Evolutionary conservation across 179 eudicot genomes (phyloP).

Genomic region (Gypsophila paniculata): DNA sequence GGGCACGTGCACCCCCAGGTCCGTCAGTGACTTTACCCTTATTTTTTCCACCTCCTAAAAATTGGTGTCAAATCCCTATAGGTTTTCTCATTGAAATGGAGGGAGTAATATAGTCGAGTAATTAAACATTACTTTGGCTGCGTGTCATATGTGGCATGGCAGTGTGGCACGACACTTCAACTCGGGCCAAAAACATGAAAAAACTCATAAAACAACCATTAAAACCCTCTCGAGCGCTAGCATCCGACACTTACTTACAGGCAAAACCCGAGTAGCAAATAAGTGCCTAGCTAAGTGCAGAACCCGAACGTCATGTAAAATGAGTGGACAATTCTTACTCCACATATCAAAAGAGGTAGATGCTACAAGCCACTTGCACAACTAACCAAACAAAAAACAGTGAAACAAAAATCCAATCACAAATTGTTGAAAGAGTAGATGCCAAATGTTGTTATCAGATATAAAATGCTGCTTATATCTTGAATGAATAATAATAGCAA

Average conservation of each 20-base stretch:
- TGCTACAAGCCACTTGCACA: slow-evolving; percentile 27
- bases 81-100: too few species aligned
- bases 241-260: background rate
- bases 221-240: background rate
- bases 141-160: background rate
- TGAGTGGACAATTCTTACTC: slow-evolving; percentile 28
- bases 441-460: slow-evolving; percentile 28
- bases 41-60: too few species aligned
- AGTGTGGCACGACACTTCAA: background rate
- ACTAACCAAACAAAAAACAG: slow-evolving; percentile 17
- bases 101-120: too few species aligned
- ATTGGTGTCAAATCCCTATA: too few species aligned
- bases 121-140: background rate
- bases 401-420: slow-evolving; percentile 8
- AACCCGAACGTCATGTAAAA: slow-evolving; percentile 1
- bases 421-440: slow-evolving; percentile 27
- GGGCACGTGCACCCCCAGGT: too few species aligned
- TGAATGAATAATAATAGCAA: slow-evolving; percentile 30
- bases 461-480: slow-evolving; percentile 33
- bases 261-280: background rate
- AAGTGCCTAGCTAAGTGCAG: slow-evolving; percentile 6
- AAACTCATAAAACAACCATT: background rate
- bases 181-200: background rate
- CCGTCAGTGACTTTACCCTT: too few species aligned
- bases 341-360: slow-evolving; percentile 27